These are phyloP conservation scores for Pneumocystis canis DNA, from an alignment of 1,139 yeast species.

Conservation along the genomic window DNA sequence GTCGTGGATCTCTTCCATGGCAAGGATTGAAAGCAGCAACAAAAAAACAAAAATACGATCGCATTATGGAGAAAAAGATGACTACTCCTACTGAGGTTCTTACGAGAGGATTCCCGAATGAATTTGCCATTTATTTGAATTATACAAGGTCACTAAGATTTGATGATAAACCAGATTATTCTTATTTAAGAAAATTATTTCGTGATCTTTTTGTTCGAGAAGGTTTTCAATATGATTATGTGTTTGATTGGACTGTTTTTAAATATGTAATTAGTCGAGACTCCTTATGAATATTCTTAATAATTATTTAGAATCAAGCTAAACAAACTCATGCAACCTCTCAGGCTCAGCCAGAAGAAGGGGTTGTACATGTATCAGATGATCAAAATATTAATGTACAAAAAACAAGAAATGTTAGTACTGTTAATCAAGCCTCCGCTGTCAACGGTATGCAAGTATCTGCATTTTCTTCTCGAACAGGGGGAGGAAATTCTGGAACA, in stretches of 20 bases:
- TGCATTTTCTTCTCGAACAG: not conserved
- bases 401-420: not conserved
- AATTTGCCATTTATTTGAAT: conserved; percentile 74
- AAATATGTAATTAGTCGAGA: conserved; percentile 42
- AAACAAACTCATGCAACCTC: not conserved
- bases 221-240: conserved; percentile 82
- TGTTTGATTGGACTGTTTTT: conserved; percentile 93
- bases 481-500: not conserved
- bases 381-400: not conserved
- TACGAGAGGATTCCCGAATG: conserved; percentile 83
- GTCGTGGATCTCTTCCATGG: conserved; percentile 94
- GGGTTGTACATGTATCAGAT: not conserved
- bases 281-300: not conserved
- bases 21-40: conserved; percentile 98
- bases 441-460: not conserved
- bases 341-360: not conserved
- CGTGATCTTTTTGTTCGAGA: conserved; percentile 81
- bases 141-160: conserved; percentile 83
- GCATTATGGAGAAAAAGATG: conserved; percentile 93
- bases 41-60: conserved; percentile 88
- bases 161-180: conserved; percentile 93
- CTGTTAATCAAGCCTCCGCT: not conserved
- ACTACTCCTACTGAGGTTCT: conserved; percentile 78
- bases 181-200: conserved; percentile 73
- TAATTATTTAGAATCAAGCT: not conserved